Base-by-base conservation (phyloP, 140 eudicot genomes). In the Bidens hawaiensis region DNA sequence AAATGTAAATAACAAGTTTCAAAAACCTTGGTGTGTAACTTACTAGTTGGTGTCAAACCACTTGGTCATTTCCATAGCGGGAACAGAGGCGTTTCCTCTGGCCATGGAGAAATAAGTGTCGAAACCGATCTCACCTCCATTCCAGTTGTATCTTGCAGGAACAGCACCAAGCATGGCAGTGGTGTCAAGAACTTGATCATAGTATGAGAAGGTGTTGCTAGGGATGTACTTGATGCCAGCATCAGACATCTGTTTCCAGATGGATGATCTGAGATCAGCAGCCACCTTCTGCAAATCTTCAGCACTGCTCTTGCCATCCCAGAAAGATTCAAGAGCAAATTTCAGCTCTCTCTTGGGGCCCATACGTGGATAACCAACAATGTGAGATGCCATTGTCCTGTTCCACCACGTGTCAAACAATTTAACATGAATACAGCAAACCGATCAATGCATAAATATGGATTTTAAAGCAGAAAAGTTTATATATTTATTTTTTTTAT, bases 1-100 rank as follows among this genome's bases (percentile, higher is more conserved):
- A 47, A 47, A n/a, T n/a, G n/a, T n/a, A n/a, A n/a, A n/a, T n/a
- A n/a, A 16, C 26, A 47, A 47, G 25, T 16, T 46, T 11, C 4
- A 17, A 46, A 46, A 46, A 18, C 53, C 25, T 47, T 14, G 53
- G 53, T 47, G 8, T 6, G 53, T 36, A 46, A 88, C 97, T 80
- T 85, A 85, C 97, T 89, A 89, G 83, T 88, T 88, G 79, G 96
- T 88, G 74, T 88, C 94, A 60, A 88, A 88, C 96, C 96, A 88
- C 77, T 88, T 88, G 69, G 96, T 88, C 94, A 85, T 88, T 68
- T 88, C 96, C 94, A 85, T 82, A 34, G 96, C 94, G 58, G 96
- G 94, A 26, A 85, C 85, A 30, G 90, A 79, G 63, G 87, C 90
- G 71, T 85, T 84, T 18, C 96, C 96, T 74, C 96, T 79, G 23